These are phyloP conservation scores for Candida corydali DNA, from an alignment of 805 yeast species.

Conservation along the genomic window DNA sequence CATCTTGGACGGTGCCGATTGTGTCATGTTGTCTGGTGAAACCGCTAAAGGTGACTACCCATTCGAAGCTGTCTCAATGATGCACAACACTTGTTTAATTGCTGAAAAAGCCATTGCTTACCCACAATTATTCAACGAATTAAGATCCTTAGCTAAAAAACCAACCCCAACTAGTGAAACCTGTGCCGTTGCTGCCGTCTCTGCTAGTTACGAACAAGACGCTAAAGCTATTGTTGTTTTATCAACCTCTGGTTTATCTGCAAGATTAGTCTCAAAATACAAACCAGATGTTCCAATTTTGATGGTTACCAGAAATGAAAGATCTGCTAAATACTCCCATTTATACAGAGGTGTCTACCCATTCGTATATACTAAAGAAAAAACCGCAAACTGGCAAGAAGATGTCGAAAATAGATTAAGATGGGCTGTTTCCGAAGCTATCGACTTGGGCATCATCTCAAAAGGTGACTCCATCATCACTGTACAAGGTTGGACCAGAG, in stretches of 20 bases:
- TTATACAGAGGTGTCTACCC: slow-evolving; percentile 99
- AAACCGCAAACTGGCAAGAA: slow-evolving; percentile 84
- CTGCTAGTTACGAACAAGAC: slow-evolving; percentile 92
- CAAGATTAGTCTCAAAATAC: slow-evolving; percentile 95
- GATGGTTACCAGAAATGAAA: slow-evolving; percentile 94
- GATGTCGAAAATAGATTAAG: slow-evolving; percentile 94
- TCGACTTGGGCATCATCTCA: slow-evolving; percentile 75
- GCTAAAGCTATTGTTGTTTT: slow-evolving; percentile 96
- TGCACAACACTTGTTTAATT: slow-evolving; percentile 94
- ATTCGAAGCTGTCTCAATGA: slow-evolving; percentile 94
- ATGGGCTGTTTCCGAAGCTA: slow-evolving; percentile 89
- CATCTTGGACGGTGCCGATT: slow-evolving; percentile 98
- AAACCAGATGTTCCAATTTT: slow-evolving; percentile 96
- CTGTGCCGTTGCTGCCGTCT: slow-evolving; percentile 93
- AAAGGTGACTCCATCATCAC: slow-evolving; percentile 89
- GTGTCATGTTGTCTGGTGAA: slow-evolving; percentile 99
- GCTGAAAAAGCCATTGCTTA: slow-evolving; percentile 97
- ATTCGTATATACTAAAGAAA: slow-evolving; percentile 68
- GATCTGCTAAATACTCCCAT: slow-evolving; percentile 93
- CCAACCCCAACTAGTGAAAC: slow-evolving; percentile 96
- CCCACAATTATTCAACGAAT: slow-evolving; percentile 77
- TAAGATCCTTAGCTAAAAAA: slow-evolving; percentile 77
- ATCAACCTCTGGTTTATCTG: slow-evolving; percentile 92
- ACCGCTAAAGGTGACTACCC: slow-evolving; percentile 99
- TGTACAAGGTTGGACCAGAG: slow-evolving; percentile 98